phyloP scores from a whole-genome alignment of 2,329 filamentous ascomycete species.

The Aspergillus brunneoviolaceus region DNA sequence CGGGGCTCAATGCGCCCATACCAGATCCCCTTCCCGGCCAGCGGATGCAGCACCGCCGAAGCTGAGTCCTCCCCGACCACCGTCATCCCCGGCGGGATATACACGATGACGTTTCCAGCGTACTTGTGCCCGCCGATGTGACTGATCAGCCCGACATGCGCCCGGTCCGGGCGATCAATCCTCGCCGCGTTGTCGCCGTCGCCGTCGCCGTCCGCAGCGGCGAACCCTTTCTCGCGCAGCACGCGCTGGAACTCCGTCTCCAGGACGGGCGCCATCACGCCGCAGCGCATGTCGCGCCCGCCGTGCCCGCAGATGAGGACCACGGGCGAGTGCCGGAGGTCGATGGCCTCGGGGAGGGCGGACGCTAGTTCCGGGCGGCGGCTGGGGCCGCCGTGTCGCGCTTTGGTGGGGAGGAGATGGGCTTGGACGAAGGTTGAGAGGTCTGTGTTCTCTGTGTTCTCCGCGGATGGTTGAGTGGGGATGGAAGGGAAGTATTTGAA shows the following conservation, averaged over 20 bases:
- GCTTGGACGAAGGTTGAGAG: slow-evolving; percentile 48
- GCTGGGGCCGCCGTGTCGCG: slow-evolving; percentile 36
- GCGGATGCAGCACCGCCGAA: slow-evolving; percentile 28
- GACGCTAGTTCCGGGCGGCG: slow-evolving; percentile 51
- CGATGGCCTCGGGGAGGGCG: slow-evolving; percentile 59
- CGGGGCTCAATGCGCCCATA: slow-evolving; percentile 77
- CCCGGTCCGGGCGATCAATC: slow-evolving; percentile 33
- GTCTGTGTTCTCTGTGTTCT: slow-evolving; percentile 15
- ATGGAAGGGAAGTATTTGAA: slow-evolving; percentile 78
- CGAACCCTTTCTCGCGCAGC: slow-evolving; percentile 32
- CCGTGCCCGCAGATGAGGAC: slow-evolving; percentile 88
- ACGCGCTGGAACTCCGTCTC: slow-evolving; percentile 64
- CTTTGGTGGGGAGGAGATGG: slow-evolving; percentile 39
- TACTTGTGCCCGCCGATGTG: slow-evolving; percentile 97
- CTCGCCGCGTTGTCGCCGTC: slow-evolving; percentile 7
- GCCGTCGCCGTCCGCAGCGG: slow-evolving; percentile 19
- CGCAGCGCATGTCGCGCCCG: slow-evolving; percentile 77
- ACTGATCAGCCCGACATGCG: slow-evolving; percentile 57
- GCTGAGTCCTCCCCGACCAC: slow-evolving; percentile 10
- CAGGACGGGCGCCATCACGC: slow-evolving; percentile 73
- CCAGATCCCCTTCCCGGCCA: slow-evolving; percentile 65
- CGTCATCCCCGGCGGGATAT: slow-evolving; percentile 50
- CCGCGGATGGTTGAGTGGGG: slow-evolving; percentile 53
- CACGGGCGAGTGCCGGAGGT: slow-evolving; percentile 57
- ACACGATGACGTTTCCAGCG: slow-evolving; percentile 88